phyloP scores from a whole-genome alignment of 2,329 filamentous ascomycete genomes.

The Ophiostoma fasciatum region DNA sequence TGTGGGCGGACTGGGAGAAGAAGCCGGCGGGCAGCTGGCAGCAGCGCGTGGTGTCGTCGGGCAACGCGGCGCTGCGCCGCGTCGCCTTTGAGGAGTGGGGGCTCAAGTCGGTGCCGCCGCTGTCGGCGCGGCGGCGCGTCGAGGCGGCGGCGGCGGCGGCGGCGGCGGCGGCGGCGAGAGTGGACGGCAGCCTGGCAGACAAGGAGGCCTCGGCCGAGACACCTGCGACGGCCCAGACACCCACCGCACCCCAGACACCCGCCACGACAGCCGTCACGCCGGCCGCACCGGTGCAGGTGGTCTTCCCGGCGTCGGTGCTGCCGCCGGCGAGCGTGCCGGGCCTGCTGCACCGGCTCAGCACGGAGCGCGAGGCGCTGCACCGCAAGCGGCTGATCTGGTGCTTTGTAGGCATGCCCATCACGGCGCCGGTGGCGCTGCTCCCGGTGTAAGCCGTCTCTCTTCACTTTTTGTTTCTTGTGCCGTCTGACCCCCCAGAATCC shows the following conservation, averaged over 20 bases:
- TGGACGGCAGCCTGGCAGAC: neutral
- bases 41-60: conserved; percentile 69
- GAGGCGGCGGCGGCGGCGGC: conserved; percentile 21
- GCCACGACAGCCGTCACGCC: too few relatives aligned
- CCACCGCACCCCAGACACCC: too few relatives aligned
- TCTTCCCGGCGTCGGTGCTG: conserved; percentile 62
- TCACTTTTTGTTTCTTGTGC: neutral
- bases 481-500: conserved; percentile 40
- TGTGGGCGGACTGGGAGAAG: conserved; percentile 81
- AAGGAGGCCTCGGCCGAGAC: too few relatives aligned
- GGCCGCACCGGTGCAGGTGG: conserved; percentile 45
- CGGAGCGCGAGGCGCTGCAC: conserved; percentile 68
- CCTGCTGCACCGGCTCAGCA: conserved; percentile 57
- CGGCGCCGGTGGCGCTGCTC: conserved; percentile 66
- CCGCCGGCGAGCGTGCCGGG: conserved; percentile 44
- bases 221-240: too few relatives aligned
- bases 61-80: conserved; percentile 69
- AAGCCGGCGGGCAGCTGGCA: conserved; percentile 69
- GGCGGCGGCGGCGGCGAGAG: conserved; percentile 13
- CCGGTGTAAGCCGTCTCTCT: conserved; percentile 52
- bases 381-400: conserved; percentile 66
- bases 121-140: conserved; percentile 50
- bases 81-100: conserved; percentile 98
- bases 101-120: conserved; percentile 79
- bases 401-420: conserved; percentile 67